Percentiles rank a stretch among this genome's conserved stretches.
These are phyloP conservation scores for Mortierella antarctica DNA, from an alignment of 192 early-diverging fungal species.

Conservation along the genomic window DNA sequence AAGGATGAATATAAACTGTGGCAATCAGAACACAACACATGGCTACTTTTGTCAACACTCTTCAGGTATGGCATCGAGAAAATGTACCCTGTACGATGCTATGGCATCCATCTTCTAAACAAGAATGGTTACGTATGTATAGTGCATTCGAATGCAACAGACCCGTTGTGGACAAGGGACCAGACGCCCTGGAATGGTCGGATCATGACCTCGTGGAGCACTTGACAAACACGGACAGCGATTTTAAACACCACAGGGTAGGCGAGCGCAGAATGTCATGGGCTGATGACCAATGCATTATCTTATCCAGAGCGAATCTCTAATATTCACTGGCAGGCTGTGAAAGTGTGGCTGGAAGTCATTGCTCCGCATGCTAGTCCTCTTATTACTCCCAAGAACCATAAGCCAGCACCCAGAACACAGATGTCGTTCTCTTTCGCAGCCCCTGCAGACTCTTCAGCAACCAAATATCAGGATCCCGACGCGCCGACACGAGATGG, in stretches of 20 bases:
- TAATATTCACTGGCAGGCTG: constrained; percentile 16
- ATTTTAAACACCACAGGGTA: constrained; percentile 37
- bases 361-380: constrained; percentile 24
- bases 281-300: background rate
- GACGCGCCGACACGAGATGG: constrained; percentile 38
- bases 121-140: background rate
- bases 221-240: constrained; percentile 21
- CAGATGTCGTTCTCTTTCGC: constrained; percentile 10
- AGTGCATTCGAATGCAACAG: constrained; percentile 14
- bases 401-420: background rate
- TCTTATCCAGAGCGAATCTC: background rate
- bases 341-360: constrained; percentile 42
- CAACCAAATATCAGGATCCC: constrained; percentile 23
- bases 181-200: constrained; percentile 17
- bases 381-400: constrained; percentile 4
- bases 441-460: background rate
- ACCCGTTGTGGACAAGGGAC: constrained; percentile 26
- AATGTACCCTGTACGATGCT: background rate
- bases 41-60: constrained; percentile 33
- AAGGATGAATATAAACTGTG: constrained; percentile 38
- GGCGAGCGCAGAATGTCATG: background rate
- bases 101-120: background rate
- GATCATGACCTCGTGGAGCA: constrained; percentile 42
- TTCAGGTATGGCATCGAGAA: constrained; percentile 11
- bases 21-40: constrained; percentile 42